These are phyloP conservation scores for Pyrus bretschneideri DNA, from an alignment of 306 rosid species.

Conservation along the genomic window DNA sequence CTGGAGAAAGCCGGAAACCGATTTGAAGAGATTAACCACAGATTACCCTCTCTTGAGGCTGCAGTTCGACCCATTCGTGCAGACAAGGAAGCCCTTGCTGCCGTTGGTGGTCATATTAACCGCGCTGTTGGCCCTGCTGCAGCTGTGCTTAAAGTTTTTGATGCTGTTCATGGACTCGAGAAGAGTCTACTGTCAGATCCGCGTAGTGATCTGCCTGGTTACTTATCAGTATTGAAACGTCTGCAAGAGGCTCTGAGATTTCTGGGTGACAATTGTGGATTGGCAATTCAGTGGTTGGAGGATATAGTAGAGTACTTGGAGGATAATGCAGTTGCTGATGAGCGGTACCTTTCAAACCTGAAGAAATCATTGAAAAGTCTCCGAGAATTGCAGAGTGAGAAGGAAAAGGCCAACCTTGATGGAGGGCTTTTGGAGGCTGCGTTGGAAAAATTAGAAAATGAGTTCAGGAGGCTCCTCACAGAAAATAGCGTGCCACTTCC, in stretches of 20 bases:
- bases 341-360: constrained; percentile 52
- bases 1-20: constrained; percentile 77
- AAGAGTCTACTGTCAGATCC: constrained; percentile 82
- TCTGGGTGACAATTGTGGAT: constrained; percentile 77
- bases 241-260: constrained; percentile 89
- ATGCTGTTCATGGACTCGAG: constrained; percentile 96
- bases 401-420: constrained; percentile 53
- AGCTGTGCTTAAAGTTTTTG: constrained; percentile 94
- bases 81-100: constrained; percentile 74
- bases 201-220: constrained; percentile 71
- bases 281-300: constrained; percentile 97
- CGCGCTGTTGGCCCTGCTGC: constrained; percentile 98
- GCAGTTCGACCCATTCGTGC: constrained; percentile 93
- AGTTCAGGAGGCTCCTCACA: constrained; percentile 63
- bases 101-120: constrained; percentile 92
- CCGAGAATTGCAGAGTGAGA: constrained; percentile 51
- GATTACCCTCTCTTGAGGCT: constrained; percentile 67
- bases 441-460: constrained; percentile 71
- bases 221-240: constrained; percentile 80
- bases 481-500: constrained; percentile 88
- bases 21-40: constrained; percentile 60
- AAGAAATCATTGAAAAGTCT: constrained; percentile 68
- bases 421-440: constrained; percentile 93
- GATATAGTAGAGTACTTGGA: constrained; percentile 95
- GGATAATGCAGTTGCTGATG: constrained; percentile 75